phyloP scores from a whole-genome alignment of 2,329 filamentous ascomycete genomes.

The Trichoderma sp. region DNA sequence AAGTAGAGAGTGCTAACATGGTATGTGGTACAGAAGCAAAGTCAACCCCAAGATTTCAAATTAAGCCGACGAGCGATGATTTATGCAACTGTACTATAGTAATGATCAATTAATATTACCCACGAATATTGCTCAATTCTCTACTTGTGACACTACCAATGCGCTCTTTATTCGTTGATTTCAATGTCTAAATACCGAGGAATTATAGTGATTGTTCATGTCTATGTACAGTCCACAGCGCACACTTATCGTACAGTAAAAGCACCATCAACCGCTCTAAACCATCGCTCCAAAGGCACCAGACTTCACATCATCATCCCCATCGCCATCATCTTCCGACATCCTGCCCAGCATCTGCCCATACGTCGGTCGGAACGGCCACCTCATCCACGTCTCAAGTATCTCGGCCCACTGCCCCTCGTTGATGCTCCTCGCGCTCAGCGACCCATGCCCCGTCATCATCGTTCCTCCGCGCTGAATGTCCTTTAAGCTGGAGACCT shows the following conservation, averaged over 20 bases:
- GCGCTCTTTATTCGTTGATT: not conserved
- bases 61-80: not conserved
- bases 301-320: conserved; percentile 32
- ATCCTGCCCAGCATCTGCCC: conserved; percentile 49
- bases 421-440: conserved; percentile 54
- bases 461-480: conserved; percentile 49
- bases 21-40: not conserved
- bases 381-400: conserved; percentile 61
- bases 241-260: not conserved
- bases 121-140: not conserved
- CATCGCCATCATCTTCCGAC: conserved; percentile 36
- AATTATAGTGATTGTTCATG: not conserved
- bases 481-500: conserved; percentile 54
- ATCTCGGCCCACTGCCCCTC: conserved; percentile 59
- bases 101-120: not conserved
- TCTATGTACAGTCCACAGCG: not conserved
- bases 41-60: conserved; percentile 23
- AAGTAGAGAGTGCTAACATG: not conserved
- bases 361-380: conserved; percentile 63
- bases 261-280: conserved; percentile 1
- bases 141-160: no score
- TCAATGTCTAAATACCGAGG: no score
- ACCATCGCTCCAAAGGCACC: conserved; percentile 27
- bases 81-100: not conserved
- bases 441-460: conserved; percentile 41